phyloP scores from a whole-genome alignment of 2,329 filamentous ascomycete species.

The Stromatinia cepivora region DNA sequence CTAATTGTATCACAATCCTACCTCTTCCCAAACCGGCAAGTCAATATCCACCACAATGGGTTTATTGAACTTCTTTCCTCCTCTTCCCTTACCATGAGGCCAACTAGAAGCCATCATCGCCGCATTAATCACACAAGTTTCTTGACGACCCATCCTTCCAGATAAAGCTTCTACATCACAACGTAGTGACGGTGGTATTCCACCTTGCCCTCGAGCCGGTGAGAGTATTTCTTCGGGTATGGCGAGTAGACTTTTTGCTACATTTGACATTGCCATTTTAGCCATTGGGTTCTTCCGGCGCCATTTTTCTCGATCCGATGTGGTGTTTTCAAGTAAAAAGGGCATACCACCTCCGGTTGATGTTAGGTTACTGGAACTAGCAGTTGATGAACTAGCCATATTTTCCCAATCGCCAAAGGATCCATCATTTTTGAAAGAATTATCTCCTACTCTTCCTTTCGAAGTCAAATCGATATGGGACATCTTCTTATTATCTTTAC shows the following conservation, averaged over 20 bases:
- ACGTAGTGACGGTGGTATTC: conserved; percentile 45
- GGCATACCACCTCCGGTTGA: neutral
- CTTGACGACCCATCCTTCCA: conserved; percentile 45
- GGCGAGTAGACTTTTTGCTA: conserved; percentile 25
- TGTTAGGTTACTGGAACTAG: neutral
- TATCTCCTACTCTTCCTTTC: conserved; percentile 40
- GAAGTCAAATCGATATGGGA: conserved; percentile 62
- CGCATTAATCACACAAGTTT: conserved; percentile 81
- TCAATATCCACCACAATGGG: conserved; percentile 83
- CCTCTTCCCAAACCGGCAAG: conserved; percentile 56
- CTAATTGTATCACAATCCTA: neutral
- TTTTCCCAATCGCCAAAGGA: conserved; percentile 21
- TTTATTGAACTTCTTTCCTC: conserved; percentile 68
- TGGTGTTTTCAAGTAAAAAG: neutral
- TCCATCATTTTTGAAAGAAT: conserved; percentile 50
- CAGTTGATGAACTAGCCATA: neutral
- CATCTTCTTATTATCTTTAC: conserved; percentile 56
- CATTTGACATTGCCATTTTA: conserved; percentile 22
- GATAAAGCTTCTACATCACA: conserved; percentile 47
- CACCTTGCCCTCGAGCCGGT: conserved; percentile 44
- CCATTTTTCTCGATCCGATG: neutral
- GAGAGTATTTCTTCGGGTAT: conserved; percentile 27
- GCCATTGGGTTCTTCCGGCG: conserved; percentile 6
- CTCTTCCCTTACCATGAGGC: conserved; percentile 53
- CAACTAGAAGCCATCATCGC: conserved; percentile 69